A percentile compares a stretch with the other conserved stretches of the same genome.
phyloP scores from a whole-genome alignment of 306 rosid genomes.

The Oxytropis ochrocephala region DNA sequence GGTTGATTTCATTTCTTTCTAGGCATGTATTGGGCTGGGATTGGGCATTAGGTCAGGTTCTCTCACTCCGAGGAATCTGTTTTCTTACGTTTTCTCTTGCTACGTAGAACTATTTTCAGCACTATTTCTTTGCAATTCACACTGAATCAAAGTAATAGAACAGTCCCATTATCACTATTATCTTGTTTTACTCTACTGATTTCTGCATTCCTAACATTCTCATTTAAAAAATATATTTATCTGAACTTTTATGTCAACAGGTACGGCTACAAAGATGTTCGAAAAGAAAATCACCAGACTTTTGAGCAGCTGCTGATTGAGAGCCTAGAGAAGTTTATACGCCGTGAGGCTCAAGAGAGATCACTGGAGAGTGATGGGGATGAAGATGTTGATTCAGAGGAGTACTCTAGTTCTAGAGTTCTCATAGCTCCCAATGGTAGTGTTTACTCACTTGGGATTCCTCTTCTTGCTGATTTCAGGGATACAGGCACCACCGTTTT shows the following conservation, averaged over 20 bases:
- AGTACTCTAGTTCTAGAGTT: constrained; percentile 49
- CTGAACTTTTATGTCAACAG: constrained; percentile 35
- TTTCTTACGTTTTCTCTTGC: no score
- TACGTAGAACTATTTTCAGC: no score
- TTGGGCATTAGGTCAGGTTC: no score
- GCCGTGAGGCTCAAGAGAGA: constrained; percentile 89
- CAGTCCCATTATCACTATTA: no score
- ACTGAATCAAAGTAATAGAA: no score
- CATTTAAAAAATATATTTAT: not conserved
- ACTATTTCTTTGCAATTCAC: no score
- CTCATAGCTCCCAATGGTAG: constrained; percentile 88
- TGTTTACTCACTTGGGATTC: constrained; percentile 81
- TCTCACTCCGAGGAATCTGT: no score
- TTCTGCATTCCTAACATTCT: no score
- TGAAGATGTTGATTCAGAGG: constrained; percentile 55
- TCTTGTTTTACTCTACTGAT: no score
- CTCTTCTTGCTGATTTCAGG: constrained; percentile 59
- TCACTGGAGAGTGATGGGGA: constrained; percentile 88
- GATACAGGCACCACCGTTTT: constrained; percentile 27
- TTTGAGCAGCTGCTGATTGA: constrained; percentile 96
- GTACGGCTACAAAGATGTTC: constrained; percentile 93
- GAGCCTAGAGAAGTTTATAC: constrained; percentile 92
- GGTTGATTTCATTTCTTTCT: no score
- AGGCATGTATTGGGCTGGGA: no score
- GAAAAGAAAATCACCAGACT: constrained; percentile 88